A percentile compares a stretch with the other conserved stretches of the same genome.
Evolutionary conservation across 208 protist species (phyloP).

Genomic region (Balamuthia mandrillaris): DNA sequence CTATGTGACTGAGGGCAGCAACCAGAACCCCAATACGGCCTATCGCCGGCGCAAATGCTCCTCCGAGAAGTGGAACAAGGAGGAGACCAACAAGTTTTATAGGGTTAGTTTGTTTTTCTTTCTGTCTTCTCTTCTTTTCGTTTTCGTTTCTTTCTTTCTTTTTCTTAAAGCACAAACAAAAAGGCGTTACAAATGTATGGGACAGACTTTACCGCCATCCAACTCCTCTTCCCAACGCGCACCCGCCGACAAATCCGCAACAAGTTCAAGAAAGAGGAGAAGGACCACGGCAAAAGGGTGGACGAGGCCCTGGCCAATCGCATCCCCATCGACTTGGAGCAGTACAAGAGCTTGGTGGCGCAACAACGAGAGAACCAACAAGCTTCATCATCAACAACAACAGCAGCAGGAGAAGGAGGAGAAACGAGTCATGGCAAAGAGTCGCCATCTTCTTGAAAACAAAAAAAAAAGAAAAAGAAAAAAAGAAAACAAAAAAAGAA

Average conservation of each 20-base stretch:
- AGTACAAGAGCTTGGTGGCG: too few species aligned
- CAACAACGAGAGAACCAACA: too few species aligned
- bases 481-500: too few species aligned
- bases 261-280: conserved; percentile 54
- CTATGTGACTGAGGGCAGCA: too few species aligned
- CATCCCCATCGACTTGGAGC: too few species aligned
- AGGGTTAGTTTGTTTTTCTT: neutral
- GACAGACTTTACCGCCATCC: conserved; percentile 40
- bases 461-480: too few species aligned
- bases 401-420: too few species aligned
- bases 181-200: conserved; percentile 35
- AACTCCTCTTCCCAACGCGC: conserved; percentile 19
- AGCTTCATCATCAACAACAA: too few species aligned
- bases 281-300: conserved; percentile 5
- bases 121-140: neutral
- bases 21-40: too few species aligned
- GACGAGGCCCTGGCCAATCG: neutral
- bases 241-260: conserved; percentile 37
- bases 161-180: neutral
- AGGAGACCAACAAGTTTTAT: conserved; percentile 37
- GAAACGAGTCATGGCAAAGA: too few species aligned
- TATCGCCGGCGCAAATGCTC: too few species aligned
- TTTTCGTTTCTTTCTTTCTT: neutral
- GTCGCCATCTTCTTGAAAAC: too few species aligned
- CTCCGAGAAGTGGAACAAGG: conserved; percentile 21